phyloP scores from a whole-genome alignment of 1,284 basidiomycete species.

The Volvariella surrecta region DNA sequence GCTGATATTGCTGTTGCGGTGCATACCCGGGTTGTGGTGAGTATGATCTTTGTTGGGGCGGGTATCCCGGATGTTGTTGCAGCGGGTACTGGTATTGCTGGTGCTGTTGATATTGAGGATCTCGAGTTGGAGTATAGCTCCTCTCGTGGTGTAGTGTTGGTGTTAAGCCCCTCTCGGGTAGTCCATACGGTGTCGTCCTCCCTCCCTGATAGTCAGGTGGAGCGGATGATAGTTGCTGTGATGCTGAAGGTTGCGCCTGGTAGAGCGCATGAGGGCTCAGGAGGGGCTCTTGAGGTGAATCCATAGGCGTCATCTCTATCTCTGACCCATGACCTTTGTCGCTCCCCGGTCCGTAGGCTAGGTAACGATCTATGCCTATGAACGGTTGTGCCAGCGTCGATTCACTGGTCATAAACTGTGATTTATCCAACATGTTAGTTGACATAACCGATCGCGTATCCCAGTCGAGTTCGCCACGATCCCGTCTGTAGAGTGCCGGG shows the following conservation, averaged over 20 bases:
- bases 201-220: conserved; percentile 17
- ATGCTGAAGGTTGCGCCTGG: conserved; percentile 22
- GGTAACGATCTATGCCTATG: conserved; percentile 47
- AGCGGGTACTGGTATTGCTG: conserved; percentile 1
- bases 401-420: conserved; percentile 32
- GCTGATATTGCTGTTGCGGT: conserved; percentile 6
- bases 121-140: conserved; percentile 20
- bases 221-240: conserved; percentile 25
- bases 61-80: conserved; percentile 1
- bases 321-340: conserved; percentile 22
- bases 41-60: not conserved
- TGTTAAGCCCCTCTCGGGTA: too few species aligned
- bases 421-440: conserved; percentile 40
- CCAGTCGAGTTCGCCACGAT: conserved; percentile 76
- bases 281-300: conserved; percentile 48
- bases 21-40: conserved; percentile 1
- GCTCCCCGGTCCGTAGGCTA: conserved; percentile 29
- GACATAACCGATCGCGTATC: conserved; percentile 65
- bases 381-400: conserved; percentile 18
- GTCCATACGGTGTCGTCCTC: conserved; percentile 16
- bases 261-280: conserved; percentile 26
- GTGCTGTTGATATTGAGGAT: conserved; percentile 15
- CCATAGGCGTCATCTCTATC: conserved; percentile 50
- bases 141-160: conserved; percentile 38
- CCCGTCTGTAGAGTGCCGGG: conserved; percentile 61